A percentile compares a stretch with the other conserved stretches of the same genome.
Conservation (phyloP, 352 stramenopile species). For the Phytophthora macrochlamydospora region DNA sequence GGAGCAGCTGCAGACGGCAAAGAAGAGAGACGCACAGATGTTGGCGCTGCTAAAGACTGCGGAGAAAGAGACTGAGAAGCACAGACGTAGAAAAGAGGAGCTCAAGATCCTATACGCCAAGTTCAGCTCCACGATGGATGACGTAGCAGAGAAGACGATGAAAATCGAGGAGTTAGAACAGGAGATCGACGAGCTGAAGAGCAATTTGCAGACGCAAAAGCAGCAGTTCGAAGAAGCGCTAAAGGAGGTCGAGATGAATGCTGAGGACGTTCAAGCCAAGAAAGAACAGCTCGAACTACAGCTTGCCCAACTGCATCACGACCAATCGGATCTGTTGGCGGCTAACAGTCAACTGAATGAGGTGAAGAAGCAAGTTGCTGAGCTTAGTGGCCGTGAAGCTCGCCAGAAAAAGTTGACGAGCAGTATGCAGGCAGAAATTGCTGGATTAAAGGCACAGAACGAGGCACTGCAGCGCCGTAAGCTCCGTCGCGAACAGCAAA, state of each 20-base stretch:
- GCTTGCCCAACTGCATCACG: conserved; percentile 26
- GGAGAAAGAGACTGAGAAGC: conserved; percentile 18
- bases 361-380: conserved; percentile 24
- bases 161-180: conserved; percentile 44
- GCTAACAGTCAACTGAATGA: conserved; percentile 10
- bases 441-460: conserved; percentile 29
- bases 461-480: conserved; percentile 21
- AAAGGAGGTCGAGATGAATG: conserved; percentile 7
- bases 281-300: conserved; percentile 29
- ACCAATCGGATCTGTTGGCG: conserved; percentile 24
- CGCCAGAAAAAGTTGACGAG: conserved; percentile 7
- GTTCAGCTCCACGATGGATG: conserved; percentile 41
- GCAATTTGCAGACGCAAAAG: neutral
- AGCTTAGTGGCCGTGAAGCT: conserved; percentile 24
- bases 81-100: conserved; percentile 32
- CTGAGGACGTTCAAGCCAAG: neutral
- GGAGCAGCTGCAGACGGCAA: conserved; percentile 25
- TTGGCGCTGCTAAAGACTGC: conserved; percentile 8
- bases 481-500: conserved; percentile 16
- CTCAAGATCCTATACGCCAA: conserved; percentile 40
- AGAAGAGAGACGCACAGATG: conserved; percentile 22
- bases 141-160: conserved; percentile 42
- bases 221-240: conserved; percentile 28
- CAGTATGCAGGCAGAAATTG: conserved; percentile 26
- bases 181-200: conserved; percentile 20